phyloP scores from a whole-genome alignment of 371 early-diverging fungal genomes.

The Sporodiniella umbellata region DNA sequence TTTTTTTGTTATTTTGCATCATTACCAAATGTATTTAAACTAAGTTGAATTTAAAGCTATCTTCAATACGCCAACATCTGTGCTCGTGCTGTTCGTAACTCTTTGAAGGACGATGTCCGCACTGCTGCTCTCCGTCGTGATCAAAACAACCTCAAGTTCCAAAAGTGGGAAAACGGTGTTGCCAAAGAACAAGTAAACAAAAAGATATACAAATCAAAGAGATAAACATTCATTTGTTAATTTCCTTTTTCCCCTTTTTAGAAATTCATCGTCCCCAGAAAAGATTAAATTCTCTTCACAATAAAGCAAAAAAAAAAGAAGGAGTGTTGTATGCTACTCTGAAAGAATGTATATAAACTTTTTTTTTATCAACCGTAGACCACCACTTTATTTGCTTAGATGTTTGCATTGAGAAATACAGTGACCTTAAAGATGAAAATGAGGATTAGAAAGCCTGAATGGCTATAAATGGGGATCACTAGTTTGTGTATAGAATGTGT shows the following conservation, averaged over 20 bases:
- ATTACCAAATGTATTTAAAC: not conserved
- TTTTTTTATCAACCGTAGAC: not conserved
- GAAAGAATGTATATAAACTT: not conserved
- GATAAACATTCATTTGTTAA: conserved; percentile 1
- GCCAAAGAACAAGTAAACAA: conserved; percentile 57
- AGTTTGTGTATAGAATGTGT: too few relatives aligned
- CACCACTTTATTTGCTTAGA: too few relatives aligned
- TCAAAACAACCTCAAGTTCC: conserved; percentile 71
- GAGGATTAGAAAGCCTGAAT: too few relatives aligned
- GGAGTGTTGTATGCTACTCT: not conserved
- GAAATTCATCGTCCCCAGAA: not conserved
- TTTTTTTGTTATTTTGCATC: not conserved
- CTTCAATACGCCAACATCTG: conserved; percentile 85
- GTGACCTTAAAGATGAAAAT: not conserved
- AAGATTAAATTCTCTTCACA: conserved; percentile 20
- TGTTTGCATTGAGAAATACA: not conserved
- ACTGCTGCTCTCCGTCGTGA: conserved; percentile 70
- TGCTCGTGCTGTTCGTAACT: conserved; percentile 82
- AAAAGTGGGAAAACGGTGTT: conserved; percentile 85
- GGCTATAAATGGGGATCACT: not conserved
- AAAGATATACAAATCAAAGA: not conserved
- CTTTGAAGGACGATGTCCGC: conserved; percentile 77
- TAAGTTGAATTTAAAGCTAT: conserved; percentile 57
- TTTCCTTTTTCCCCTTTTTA: not conserved
- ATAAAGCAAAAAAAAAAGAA: conserved; percentile 1